phyloP scores from a whole-genome alignment of 495 filamentous ascomycete genomes.

The Aspergillus ellipticus region DNA sequence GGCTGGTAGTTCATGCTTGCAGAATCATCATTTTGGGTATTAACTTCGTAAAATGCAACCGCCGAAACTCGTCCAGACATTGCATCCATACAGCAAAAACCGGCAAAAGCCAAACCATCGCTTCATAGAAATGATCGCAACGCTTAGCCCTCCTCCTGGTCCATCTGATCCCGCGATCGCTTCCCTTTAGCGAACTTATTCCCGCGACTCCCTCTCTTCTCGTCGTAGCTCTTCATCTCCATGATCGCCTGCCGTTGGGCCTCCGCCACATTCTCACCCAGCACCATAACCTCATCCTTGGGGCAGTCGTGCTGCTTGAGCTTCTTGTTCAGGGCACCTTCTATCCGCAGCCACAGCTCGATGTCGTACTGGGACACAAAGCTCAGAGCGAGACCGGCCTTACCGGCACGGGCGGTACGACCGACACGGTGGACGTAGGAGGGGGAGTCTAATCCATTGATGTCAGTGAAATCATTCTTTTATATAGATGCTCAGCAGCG shows the following conservation, averaged over 20 bases:
- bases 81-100: no score
- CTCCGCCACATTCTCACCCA: slow-evolving; percentile 73
- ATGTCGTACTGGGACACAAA: slow-evolving; percentile 90
- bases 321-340: slow-evolving; percentile 74
- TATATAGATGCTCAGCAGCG: no score
- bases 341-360: slow-evolving; percentile 81
- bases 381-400: slow-evolving; percentile 75
- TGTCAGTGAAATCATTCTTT: not conserved
- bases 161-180: slow-evolving; percentile 72
- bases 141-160: slow-evolving; percentile 65
- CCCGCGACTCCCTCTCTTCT: slow-evolving; percentile 66
- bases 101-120: not conserved
- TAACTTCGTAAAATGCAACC: not conserved
- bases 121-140: no score
- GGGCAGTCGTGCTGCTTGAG: slow-evolving; percentile 61
- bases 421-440: slow-evolving; percentile 96
- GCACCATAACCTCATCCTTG: slow-evolving; percentile 85
- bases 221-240: slow-evolving; percentile 80
- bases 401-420: slow-evolving; percentile 86
- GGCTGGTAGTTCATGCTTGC: slow-evolving; percentile 5
- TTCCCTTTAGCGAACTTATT: slow-evolving; percentile 57
- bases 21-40: slow-evolving; percentile 12
- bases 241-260: slow-evolving; percentile 77
- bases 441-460: slow-evolving; percentile 43
- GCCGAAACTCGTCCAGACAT: not conserved